Conservation (phyloP, 176 grass and related monocot species). For the Triticum timopheevii region DNA sequence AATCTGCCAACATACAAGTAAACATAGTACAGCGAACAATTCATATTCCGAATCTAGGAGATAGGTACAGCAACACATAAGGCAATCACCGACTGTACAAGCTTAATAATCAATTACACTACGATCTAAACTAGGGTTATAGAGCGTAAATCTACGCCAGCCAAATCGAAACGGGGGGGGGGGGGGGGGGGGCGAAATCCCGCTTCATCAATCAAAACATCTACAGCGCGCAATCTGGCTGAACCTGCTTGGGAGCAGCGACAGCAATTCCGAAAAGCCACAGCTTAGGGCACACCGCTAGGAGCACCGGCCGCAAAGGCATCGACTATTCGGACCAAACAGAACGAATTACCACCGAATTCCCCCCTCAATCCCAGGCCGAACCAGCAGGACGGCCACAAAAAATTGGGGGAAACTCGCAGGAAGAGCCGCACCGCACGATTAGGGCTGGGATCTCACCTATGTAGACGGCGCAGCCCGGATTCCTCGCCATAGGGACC, state of each 20-base stretch:
- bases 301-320: background rate
- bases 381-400: background rate
- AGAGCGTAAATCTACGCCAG: background rate
- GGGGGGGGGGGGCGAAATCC: background rate
- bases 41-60: background rate
- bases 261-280: background rate
- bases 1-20: background rate
- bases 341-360: background rate
- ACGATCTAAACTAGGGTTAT: background rate
- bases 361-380: background rate
- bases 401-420: background rate
- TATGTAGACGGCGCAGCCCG: slow-evolving; percentile 70
- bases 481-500: slow-evolving; percentile 63
- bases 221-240: background rate
- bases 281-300: background rate
- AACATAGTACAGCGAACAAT: background rate
- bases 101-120: background rate
- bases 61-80: background rate
- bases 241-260: background rate
- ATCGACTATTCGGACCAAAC: background rate
- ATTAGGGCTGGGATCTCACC: slow-evolving; percentile 44
- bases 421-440: background rate
- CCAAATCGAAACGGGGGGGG: background rate
- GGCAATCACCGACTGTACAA: background rate
- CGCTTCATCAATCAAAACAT: background rate